Percentiles rank a stretch among this genome's conserved stretches.
These are phyloP conservation scores for Neoascochyta sp. DNA, from an alignment of 2,329 filamentous ascomycete species.

Conservation along the genomic window DNA sequence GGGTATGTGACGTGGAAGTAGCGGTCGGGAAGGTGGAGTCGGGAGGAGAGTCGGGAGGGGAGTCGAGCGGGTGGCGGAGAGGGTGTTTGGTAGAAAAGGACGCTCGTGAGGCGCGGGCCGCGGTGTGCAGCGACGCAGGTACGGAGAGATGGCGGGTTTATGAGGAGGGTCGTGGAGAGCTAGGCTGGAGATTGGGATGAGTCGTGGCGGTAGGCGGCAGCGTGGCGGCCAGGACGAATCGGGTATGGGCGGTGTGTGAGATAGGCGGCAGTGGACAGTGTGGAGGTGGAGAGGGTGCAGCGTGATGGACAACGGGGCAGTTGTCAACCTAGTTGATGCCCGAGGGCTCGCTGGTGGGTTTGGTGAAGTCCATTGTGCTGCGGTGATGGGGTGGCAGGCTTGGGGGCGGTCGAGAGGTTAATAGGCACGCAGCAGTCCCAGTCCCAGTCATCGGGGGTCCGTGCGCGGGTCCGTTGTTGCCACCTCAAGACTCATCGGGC, in stretches of 20 bases:
- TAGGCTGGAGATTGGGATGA: conserved; percentile 17
- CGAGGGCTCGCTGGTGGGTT: conserved; percentile 28
- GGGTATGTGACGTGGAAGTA: conserved; percentile 26
- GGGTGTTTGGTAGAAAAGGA: too few species aligned
- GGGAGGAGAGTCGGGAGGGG: conserved; percentile 15
- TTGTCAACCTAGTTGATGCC: conserved; percentile 29
- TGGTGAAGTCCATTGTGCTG: conserved; percentile 36
- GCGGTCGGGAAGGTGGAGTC: conserved; percentile 19
- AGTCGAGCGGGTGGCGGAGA: conserved; percentile 11
- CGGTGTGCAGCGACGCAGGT: conserved; percentile 11
- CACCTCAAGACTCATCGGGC: conserved; percentile 23
- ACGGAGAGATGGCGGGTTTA: conserved; percentile 9
- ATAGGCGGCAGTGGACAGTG: conserved; percentile 15
- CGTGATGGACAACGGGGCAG: conserved; percentile 16
- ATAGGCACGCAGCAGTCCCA: conserved; percentile 24
- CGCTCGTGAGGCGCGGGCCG: too few species aligned
- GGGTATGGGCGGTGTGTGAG: conserved; percentile 9
- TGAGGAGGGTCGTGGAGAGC: conserved; percentile 13
- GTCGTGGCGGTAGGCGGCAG: conserved; percentile 28
- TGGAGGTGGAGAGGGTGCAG: too few species aligned
- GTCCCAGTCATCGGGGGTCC: conserved; percentile 22
- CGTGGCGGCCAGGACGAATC: conserved; percentile 23
- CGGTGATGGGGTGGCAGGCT: conserved; percentile 25
- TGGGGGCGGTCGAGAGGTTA: conserved; percentile 26
- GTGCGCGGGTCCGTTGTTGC: conserved; percentile 19